Base-by-base conservation (phyloP, 306 rosid species). In the Trifolium dubium region DNA sequence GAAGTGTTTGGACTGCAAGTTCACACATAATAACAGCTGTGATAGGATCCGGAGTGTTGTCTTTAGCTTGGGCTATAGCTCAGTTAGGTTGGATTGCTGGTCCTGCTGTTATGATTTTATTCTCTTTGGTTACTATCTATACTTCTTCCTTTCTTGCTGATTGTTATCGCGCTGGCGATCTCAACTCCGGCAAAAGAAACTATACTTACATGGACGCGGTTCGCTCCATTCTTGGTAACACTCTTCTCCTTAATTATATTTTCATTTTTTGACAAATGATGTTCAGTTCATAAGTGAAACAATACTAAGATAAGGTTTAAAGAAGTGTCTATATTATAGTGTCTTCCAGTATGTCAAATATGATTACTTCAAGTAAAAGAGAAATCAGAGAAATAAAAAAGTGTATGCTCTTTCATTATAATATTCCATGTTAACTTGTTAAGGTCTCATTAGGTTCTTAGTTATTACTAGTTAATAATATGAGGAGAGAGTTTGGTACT, bases 61-160 rank as follows among this genome's bases (percentile, higher is more conserved):
- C 92, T 7, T 77, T 88, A 13, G 92, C 88, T 1, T 88, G 92
- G 89, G 92, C 92, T 9, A 72, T 88, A 18, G 92, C 86, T 14
- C 92, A 88, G 53, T 49, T 88, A 11, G 92, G 92, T 11, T 88
- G 92, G 92, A 35, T 88, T 18, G 92, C 92, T 4, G 92, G 92
- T 15, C 92, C 92, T 3, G 50, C 84, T 14, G 88, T 82, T 0
- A 88, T 88, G 88, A 5, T 85, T 14, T n/a, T 82, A 14, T 88
- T 88, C 78, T 61, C 89, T 37, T 3, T 80, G 31, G 75, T 85
- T 5, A 68, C 83, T 34, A 35, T 62, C 69, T 85, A 65, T 31
- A 79, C 87, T 49, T 85, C 92, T 0, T 58, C 88, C 0, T 13
- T 85, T 65, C 85, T 88, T 0, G 55, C 88, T 3, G 79, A 88